Evolutionary conservation across 2,329 filamentous ascomycete species (phyloP).

Genomic region (Venturia nashicola): DNA sequence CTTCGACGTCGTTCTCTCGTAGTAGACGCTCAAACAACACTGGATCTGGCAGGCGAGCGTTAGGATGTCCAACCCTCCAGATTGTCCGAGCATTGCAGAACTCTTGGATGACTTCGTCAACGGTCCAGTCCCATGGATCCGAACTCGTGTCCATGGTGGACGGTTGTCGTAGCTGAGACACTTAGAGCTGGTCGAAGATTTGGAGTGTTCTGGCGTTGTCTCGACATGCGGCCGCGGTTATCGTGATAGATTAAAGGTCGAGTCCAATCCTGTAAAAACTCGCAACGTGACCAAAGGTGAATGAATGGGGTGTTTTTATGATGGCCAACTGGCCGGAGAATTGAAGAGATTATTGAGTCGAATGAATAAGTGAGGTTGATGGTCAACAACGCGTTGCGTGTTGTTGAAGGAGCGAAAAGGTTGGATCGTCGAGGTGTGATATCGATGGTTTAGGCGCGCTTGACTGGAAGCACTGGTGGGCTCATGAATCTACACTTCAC

Average conservation of each 20-base stretch:
- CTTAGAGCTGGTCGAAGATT: background rate
- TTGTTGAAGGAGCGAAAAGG: background rate
- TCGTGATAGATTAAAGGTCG: background rate
- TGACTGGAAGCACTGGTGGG: background rate
- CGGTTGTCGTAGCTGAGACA: background rate
- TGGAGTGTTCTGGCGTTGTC: background rate
- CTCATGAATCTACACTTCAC: background rate
- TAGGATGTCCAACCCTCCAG: constrained; percentile 29
- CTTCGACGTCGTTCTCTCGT: constrained; percentile 51
- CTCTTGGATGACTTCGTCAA: constrained; percentile 53
- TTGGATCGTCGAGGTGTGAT: background rate
- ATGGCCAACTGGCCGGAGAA: background rate
- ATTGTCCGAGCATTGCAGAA: constrained; percentile 46
- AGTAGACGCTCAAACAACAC: constrained; percentile 41
- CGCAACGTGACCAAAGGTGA: background rate
- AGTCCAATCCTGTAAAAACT: background rate
- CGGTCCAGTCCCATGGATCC: constrained; percentile 67
- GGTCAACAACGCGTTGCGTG: background rate
- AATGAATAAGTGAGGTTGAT: background rate
- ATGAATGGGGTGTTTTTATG: background rate
- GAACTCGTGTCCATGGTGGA: constrained; percentile 17
- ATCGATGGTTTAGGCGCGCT: background rate
- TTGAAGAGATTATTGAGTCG: background rate
- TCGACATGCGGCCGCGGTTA: background rate
- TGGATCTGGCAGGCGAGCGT: constrained; percentile 38